phyloP scores from a whole-genome alignment of 805 yeast species.

The Blastobotrys parvus region DNA sequence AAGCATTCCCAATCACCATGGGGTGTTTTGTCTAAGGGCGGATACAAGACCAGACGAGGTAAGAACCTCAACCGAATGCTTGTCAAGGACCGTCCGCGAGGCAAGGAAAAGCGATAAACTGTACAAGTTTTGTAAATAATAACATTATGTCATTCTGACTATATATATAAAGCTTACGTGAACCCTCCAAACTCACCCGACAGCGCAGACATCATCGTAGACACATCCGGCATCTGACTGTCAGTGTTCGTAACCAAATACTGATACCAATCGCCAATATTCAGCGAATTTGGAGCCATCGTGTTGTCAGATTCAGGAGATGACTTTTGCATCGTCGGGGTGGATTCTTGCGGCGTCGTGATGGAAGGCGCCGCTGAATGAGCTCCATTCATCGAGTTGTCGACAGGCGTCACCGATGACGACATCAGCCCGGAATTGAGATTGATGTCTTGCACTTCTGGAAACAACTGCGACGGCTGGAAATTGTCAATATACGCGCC shows the following conservation, averaged over 20 bases:
- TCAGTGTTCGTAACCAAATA: conserved; percentile 22
- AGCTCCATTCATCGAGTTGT: neutral
- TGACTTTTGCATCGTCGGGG: neutral
- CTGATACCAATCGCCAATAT: conserved; percentile 34
- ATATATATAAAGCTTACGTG: neutral
- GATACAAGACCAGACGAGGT: conserved; percentile 88
- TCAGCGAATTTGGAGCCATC: conserved; percentile 25
- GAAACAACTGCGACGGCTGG: conserved; percentile 51
- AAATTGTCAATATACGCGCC: conserved; percentile 30
- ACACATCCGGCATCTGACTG: neutral
- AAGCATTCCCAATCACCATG: conserved; percentile 91
- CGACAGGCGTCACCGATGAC: conserved; percentile 2
- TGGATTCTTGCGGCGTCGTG: neutral
- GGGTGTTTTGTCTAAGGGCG: conserved; percentile 89
- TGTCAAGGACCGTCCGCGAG: conserved; percentile 88
- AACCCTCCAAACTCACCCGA: neutral
- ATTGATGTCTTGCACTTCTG: conserved; percentile 21
- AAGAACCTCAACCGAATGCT: conserved; percentile 75
- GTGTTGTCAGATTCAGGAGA: conserved; percentile 2
- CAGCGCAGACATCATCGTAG: neutral
- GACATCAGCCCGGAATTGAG: neutral
- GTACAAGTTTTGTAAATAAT: neutral
- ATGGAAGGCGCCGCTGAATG: no score
- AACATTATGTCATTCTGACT: no score
- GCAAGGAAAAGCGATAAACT: conserved; percentile 33